Percentiles rank a stretch among this genome's conserved stretches.
phyloP scores from a whole-genome alignment of 768 basidiomycete species.

The Pleurotus ostreatus region DNA sequence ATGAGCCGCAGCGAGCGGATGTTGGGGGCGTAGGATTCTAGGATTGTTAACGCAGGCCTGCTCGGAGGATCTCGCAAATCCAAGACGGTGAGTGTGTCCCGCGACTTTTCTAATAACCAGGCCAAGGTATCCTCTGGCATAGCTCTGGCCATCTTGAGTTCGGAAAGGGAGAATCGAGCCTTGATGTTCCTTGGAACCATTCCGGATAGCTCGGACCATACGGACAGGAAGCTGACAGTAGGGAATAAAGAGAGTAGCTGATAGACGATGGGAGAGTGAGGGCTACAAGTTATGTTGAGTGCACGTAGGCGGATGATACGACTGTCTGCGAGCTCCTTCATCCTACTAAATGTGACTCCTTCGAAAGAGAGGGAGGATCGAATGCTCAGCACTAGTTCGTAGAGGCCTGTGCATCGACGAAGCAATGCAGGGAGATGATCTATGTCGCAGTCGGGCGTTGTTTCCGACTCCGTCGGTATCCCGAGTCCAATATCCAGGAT shows the following conservation, averaged over 20 bases:
- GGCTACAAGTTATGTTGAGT: constrained; percentile 20
- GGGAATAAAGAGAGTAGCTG: constrained; percentile 35
- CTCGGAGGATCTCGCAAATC: constrained; percentile 31
- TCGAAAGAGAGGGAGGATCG: constrained; percentile 1
- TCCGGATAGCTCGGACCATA: constrained; percentile 31
- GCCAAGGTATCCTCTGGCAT: constrained; percentile 21
- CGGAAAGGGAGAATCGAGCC: constrained; percentile 23
- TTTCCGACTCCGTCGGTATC: not conserved
- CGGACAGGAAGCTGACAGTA: constrained; percentile 28
- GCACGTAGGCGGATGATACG: constrained; percentile 4
- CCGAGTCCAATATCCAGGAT: constrained; percentile 1
- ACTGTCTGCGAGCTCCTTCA: constrained; percentile 1
- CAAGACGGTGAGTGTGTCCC: constrained; percentile 29
- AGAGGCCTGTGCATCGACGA: constrained; percentile 3
- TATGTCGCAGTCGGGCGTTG: not conserved
- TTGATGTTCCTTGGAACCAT: constrained; percentile 14
- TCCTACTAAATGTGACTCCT: not conserved
- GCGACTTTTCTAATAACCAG: constrained; percentile 34
- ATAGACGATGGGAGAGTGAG: constrained; percentile 37
- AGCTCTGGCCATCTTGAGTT: constrained; percentile 30
- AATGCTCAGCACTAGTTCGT: not conserved
- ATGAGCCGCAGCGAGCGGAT: constrained; percentile 36
- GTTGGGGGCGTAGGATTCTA: constrained; percentile 22
- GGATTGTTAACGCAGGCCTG: constrained; percentile 14
- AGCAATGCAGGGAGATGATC: constrained; percentile 2